Percentiles rank a stretch among this genome's conserved stretches.
Conservation (phyloP, 805 yeast species). For the Metschnikowia santaceciliae region DNA sequence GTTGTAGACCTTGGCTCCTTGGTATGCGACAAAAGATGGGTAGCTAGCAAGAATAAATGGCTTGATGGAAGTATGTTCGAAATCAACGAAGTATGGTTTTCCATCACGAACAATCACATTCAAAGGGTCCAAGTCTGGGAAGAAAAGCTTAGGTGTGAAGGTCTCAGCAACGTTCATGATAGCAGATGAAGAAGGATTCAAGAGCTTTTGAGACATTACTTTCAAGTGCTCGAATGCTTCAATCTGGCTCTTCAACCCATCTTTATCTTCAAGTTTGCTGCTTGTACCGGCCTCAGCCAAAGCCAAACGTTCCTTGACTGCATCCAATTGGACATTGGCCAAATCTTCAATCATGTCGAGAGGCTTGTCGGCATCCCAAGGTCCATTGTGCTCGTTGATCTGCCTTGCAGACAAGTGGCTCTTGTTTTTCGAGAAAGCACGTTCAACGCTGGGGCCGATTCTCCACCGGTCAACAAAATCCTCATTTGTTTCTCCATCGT, state of each 20-base stretch:
- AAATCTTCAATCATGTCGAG: conserved; percentile 59
- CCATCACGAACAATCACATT: conserved; percentile 56
- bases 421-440: conserved; percentile 70
- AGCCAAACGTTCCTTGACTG: conserved; percentile 49
- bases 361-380: conserved; percentile 64
- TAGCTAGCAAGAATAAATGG: conserved; percentile 77
- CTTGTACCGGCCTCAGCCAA: conserved; percentile 53
- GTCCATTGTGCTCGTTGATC: conserved; percentile 60
- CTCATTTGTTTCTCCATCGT: conserved; percentile 59
- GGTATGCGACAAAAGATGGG: conserved; percentile 82
- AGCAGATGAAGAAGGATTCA: conserved; percentile 49
- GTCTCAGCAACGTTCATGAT: conserved; percentile 62
- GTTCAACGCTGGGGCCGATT: conserved; percentile 86
- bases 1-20: conserved; percentile 82
- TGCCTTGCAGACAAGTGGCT: conserved; percentile 47
- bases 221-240: conserved; percentile 60
- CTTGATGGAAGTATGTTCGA: conserved; percentile 75
- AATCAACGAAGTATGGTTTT: conserved; percentile 62
- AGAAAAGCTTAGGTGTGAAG: conserved; percentile 66
- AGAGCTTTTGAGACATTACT: conserved; percentile 52
- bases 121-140: conserved; percentile 89
- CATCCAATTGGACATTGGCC: conserved; percentile 64
- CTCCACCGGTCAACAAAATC: conserved; percentile 68
- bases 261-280: conserved; percentile 40
- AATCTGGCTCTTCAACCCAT: conserved; percentile 46